Base-by-base conservation (phyloP, 306 rosid species). In the Vicia faba region DNA sequence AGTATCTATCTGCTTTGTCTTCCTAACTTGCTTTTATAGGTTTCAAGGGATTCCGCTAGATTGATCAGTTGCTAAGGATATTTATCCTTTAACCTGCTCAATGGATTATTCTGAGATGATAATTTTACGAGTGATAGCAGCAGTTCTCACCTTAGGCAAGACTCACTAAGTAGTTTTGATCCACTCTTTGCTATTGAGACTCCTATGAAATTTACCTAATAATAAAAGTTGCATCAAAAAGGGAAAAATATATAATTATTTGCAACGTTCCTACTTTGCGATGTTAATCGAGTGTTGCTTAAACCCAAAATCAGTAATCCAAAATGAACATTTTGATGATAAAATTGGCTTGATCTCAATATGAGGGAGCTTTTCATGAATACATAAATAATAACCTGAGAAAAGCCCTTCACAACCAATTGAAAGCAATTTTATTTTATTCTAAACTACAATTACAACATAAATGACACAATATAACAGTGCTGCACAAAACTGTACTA, bases 401-500 rank as follows among this genome's bases (percentile, higher is more conserved):
- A 59, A 78, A 44, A 44, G 55, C 40, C 70, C 36, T 28, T 16
- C 12, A 66, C 38, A 31, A 25, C 43, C 56, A 50, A 49, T 46
- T 23, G 43, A 63, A 48, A 58, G n/a, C 60, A 48, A 68, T 55
- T 68, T 70, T 70, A 45, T 49, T 25, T 31, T 33, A 68, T 49
- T 49, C 56, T 9, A 63, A 63, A 49, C 67, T 44, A 73, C 65
- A 67, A 50, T 71, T 50, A 55, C 69, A 35, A 12, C 15, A 13
- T 18, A 79, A 44, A 64, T 44, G 13, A 57, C 36, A 71, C 50
- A 41, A 11, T 58, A 58, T 19, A 61, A 53, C 18, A 68, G 75
- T 7, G 35, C 77, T 51, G 58, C 41, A 53, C 14, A 75, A 63
- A 69, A 77, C 23, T 63, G 61, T 71, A 81, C 83, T 77, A 20